These are phyloP conservation scores for Cladosporium austrohemisphaericum DNA, from an alignment of 2,329 filamentous ascomycete species.

Conservation along the genomic window DNA sequence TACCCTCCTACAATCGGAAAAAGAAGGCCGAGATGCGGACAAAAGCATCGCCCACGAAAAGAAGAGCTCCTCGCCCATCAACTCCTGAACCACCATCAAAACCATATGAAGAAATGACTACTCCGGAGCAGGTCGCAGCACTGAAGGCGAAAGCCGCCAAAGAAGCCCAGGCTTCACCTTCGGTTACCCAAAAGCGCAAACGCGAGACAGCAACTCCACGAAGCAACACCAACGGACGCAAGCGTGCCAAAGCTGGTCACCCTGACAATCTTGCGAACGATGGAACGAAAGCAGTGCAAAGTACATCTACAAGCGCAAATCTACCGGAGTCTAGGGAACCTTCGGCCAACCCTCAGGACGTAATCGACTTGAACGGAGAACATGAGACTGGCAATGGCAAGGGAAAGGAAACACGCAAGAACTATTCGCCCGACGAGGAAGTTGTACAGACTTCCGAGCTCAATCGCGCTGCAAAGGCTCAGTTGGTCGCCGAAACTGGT, in stretches of 20 bases:
- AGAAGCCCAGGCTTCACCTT: not conserved
- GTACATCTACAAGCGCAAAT: no score
- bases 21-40: conserved; percentile 5
- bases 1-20: conserved; percentile 21
- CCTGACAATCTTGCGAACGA: not conserved
- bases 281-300: no score
- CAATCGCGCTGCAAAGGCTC: conserved; percentile 23
- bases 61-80: not conserved
- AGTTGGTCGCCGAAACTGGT: conserved; percentile 19
- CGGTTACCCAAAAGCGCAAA: conserved; percentile 10
- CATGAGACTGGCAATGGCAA: not conserved
- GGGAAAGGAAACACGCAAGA: not conserved
- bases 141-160: not conserved
- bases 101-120: not conserved
- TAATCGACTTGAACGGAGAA: not conserved
- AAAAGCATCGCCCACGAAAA: not conserved
- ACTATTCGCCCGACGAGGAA: conserved; percentile 10
- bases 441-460: conserved; percentile 22
- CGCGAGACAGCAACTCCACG: conserved; percentile 1
- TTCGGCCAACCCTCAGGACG: not conserved
- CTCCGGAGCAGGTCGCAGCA: conserved; percentile 2
- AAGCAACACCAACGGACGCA: not conserved
- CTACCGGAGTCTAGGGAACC: no score
- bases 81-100: conserved; percentile 1
- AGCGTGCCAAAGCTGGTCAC: conserved; percentile 4